Base-by-base conservation (phyloP, 768 basidiomycete genomes). In the Fomitopsis serialis region DNA sequence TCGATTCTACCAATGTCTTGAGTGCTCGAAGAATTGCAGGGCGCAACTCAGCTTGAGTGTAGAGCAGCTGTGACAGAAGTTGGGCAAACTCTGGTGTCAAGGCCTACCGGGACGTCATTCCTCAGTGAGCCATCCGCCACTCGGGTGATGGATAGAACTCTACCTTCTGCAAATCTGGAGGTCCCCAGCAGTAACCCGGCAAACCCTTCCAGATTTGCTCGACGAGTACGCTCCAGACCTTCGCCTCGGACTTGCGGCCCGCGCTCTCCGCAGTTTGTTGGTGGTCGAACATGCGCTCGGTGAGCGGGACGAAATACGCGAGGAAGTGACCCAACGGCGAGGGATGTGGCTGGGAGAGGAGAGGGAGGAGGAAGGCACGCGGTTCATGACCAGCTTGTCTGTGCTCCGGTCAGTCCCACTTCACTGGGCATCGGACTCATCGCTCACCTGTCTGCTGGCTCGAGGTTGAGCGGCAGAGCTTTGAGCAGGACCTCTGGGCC, bases 181-280 rank as follows among this genome's bases (percentile, higher is more conserved):
- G 78, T 23, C 83, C 83, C 65, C 86, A 83, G 67, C 93, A 96
- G 71, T 98, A 99, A 1, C 94, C 93, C 6, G 84, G 82, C 37
- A 98, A 78, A 23, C 95, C 91, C 23, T 82, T 76, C 97, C 97
- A 99, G 19, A 96, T 82, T 68, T 99, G 97, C 10, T 87, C 85
- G 22, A 98, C 84, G 43, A 98, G 78, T 11, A 96, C 93, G 58
- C 83, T 89, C 92, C 93, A 99, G 35, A 98, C 85, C 70, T 98
- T 99, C 13, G 88, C 89, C 68, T 98, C 94, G 0, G 89, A 84
- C 48, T 78, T 79, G 35, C 84, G 81, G 12, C 80, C 82, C 51
- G 85, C 86, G 7, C 76, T 72, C 58, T 90, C 89, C 0, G 92
- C 89, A 15, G 79, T 84, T 55, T 89, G 83, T 64, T 95, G 89